Base-by-base conservation (phyloP, 495 filamentous ascomycete genomes). In the Penicillium bialowiezense region DNA sequence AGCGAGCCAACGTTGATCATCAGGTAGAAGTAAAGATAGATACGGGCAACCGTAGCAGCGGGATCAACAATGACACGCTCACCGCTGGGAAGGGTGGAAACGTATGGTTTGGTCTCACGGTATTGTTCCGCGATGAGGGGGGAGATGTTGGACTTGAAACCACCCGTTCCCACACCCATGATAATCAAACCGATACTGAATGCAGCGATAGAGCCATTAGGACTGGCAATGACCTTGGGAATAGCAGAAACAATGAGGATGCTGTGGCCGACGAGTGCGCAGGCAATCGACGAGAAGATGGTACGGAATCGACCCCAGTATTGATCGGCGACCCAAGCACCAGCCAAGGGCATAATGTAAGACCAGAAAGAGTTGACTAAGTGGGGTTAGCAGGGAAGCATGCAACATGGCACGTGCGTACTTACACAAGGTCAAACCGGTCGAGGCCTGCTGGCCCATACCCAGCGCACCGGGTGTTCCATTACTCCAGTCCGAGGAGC, bases 351-450 rank as follows among this genome's bases (percentile, higher is more conserved):
- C 63, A 81, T 85, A 23, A 82, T 52, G 55, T 91, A 91, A 15
- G 79, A 76, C 87, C 85, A 90, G 70, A 91, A 90, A 17, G 73
- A 63, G 61, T 88, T 89, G 74, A 90, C 87, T 51, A 10, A 48
- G 24, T 13, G 7, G 20, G 12, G 14, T 37, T 17, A 37, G 48
- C 19, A 38, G 44, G 3, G 20, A 38, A 7, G 7, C 7, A 9
- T 18, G 38, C 0, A 40, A 21, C 33, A 12, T 9, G 18, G 0
- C 5, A 10, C 12, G 17, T 33, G 29, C 29, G 12, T 7, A 63
- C 68, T 59, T 50, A 72, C 69, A 72, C 55, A 71, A 56, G 18
- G 81, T 84, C 43, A 90, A 52, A 36, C 76, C 80, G 15, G 81
- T 83, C 0, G 85, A 82, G 19, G 79, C 80, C 31, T 77, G 78